phyloP scores from a whole-genome alignment of 2,329 filamentous ascomycete genomes.

The Hypoxylon sp. region DNA sequence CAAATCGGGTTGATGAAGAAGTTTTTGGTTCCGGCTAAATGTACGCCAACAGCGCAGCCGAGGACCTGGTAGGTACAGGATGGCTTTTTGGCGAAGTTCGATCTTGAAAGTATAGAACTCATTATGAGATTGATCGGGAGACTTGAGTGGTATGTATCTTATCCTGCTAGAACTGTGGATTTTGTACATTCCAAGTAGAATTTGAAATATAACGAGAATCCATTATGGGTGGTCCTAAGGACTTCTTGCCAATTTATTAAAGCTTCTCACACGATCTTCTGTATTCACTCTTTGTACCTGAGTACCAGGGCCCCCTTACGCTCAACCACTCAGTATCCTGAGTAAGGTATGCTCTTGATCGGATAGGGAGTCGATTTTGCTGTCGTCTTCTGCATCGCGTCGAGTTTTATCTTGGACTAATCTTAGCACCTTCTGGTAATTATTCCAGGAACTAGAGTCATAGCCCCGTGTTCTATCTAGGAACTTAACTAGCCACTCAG shows the following conservation, averaged over 20 bases:
- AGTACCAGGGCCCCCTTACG: too few relatives aligned
- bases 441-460: not conserved
- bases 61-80: not conserved
- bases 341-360: too few relatives aligned
- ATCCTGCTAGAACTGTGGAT: too few relatives aligned
- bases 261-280: too few relatives aligned
- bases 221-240: too few relatives aligned
- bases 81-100: too few relatives aligned
- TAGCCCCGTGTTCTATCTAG: not conserved
- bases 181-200: too few relatives aligned
- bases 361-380: not conserved
- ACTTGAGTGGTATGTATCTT: too few relatives aligned
- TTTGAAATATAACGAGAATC: too few relatives aligned
- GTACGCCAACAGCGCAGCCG: not conserved
- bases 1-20: conserved; percentile 27
- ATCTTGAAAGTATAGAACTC: not conserved
- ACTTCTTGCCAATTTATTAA: too few relatives aligned
- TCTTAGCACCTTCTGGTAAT: not conserved
- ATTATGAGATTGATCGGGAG: not conserved
- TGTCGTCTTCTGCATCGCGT: not conserved
- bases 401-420: not conserved
- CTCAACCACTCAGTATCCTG: too few relatives aligned
- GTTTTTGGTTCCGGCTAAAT: conserved; percentile 36
- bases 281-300: too few relatives aligned
- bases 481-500: not conserved